A percentile compares a stretch with the other conserved stretches of the same genome.
Conservation (phyloP, 257 asterid genomes). For the Plantago ovata region DNA sequence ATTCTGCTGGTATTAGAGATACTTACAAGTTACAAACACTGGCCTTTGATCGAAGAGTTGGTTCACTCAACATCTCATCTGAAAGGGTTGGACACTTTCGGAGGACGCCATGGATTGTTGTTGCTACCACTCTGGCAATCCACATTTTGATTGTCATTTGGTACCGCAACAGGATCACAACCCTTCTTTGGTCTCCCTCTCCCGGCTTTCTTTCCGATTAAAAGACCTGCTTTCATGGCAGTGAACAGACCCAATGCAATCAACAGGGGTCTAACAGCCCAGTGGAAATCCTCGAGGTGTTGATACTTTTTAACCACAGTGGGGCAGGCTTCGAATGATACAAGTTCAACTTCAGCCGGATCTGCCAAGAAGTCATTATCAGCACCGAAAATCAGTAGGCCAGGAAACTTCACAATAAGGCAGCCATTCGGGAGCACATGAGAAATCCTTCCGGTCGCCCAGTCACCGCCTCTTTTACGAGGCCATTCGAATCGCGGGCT, state of each 20-base stretch:
- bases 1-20: background rate
- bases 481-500: slow-evolving; percentile 92
- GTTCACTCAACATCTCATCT: slow-evolving; percentile 1
- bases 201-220: slow-evolving; percentile 57
- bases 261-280: slow-evolving; percentile 81
- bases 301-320: slow-evolving; percentile 71
- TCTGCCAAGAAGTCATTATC: slow-evolving; percentile 56
- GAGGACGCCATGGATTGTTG: slow-evolving; percentile 6
- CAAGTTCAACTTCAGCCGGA: slow-evolving; percentile 78
- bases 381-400: slow-evolving; percentile 41
- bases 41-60: background rate
- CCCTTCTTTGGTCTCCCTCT: slow-evolving; percentile 20
- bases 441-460: slow-evolving; percentile 62
- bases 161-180: slow-evolving; percentile 9
- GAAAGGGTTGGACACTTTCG: slow-evolving; percentile 9
- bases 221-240: slow-evolving; percentile 67
- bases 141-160: slow-evolving; percentile 1
- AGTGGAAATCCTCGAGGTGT: slow-evolving; percentile 90
- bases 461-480: slow-evolving; percentile 55
- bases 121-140: slow-evolving; percentile 15
- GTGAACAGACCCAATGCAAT: slow-evolving; percentile 77
- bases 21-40: slow-evolving; percentile 14
- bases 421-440: slow-evolving; percentile 81
- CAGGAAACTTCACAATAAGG: slow-evolving; percentile 66
- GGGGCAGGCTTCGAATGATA: slow-evolving; percentile 55